Evolutionary conservation across 345 rosid species (phyloP).

Genomic region (Mallotus nudiflorus): DNA sequence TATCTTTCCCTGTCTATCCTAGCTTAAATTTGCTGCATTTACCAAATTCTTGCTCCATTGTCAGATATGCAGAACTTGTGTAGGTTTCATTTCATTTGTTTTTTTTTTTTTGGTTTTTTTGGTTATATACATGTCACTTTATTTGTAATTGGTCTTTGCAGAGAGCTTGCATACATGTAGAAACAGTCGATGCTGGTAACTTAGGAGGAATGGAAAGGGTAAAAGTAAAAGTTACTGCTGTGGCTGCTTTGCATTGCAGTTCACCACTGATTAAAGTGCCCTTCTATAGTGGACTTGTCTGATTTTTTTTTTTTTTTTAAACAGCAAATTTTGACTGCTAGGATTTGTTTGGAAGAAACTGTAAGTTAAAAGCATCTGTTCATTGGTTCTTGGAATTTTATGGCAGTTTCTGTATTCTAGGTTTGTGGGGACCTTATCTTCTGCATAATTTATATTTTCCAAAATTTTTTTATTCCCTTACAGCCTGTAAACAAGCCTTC

Average conservation of each 20-base stretch:
- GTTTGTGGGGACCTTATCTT: slow-evolving; percentile 22
- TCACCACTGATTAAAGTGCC: slow-evolving; percentile 5
- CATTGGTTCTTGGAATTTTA: slow-evolving; percentile 26
- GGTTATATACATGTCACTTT: no score
- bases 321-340: slow-evolving; percentile 27
- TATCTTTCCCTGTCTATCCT: no score
- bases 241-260: neutral
- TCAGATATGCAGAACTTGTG: no score
- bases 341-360: neutral
- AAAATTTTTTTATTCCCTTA: slow-evolving; percentile 10
- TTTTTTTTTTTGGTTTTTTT: no score
- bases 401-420: slow-evolving; percentile 16
- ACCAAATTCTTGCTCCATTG: no score
- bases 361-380: neutral
- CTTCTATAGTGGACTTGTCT: slow-evolving; percentile 20
- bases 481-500: slow-evolving; percentile 31
- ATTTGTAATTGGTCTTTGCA: no score
- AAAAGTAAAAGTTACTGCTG: no score
- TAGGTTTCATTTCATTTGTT: no score
- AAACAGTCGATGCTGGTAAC: no score
- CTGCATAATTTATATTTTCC: neutral
- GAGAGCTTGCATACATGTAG: no score
- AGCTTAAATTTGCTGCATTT: neutral
- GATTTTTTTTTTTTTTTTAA: no score
- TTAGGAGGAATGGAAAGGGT: no score